Conservation (phyloP, 2,329 filamentous ascomycete genomes). For the Aaosphaeria arxii region DNA sequence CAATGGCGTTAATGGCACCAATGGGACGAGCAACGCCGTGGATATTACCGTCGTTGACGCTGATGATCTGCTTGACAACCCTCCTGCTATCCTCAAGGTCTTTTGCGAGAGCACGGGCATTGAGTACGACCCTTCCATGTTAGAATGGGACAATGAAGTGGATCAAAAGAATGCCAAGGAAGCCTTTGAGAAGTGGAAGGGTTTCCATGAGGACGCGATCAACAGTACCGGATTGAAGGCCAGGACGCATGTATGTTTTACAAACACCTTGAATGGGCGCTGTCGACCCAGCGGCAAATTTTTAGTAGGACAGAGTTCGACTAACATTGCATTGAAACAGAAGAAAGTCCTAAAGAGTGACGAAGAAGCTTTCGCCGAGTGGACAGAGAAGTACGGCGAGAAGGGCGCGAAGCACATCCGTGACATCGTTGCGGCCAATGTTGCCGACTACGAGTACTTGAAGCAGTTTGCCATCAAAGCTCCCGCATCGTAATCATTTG, state of each 20-base stretch:
- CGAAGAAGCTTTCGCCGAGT: constrained; percentile 68
- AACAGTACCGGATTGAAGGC: constrained; percentile 74
- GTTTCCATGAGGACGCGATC: constrained; percentile 95
- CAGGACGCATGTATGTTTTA: constrained; percentile 56
- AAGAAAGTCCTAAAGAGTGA: constrained; percentile 62
- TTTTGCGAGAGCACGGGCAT: constrained; percentile 83
- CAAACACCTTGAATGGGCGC: not conserved
- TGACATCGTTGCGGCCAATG: constrained; percentile 67
- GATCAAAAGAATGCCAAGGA: constrained; percentile 66
- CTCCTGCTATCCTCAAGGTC: constrained; percentile 68
- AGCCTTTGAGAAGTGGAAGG: constrained; percentile 94
- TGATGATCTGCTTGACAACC: constrained; percentile 87
- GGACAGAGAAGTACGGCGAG: constrained; percentile 71
- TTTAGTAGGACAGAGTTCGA: not conserved
- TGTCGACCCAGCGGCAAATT: not conserved
- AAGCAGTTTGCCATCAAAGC: constrained; percentile 71
- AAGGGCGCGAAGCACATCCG: constrained; percentile 69
- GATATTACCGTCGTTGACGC: constrained; percentile 87
- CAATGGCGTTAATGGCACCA: constrained; percentile 29
- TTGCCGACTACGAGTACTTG: constrained; percentile 75
- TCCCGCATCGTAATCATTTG: not conserved
- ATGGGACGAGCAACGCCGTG: constrained; percentile 39
- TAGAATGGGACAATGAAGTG: constrained; percentile 77
- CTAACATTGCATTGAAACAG: constrained; percentile 25
- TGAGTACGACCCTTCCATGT: constrained; percentile 72